These are phyloP conservation scores for Eragrostis nindensis DNA, from an alignment of 176 grass and related monocot species.

Conservation along the genomic window DNA sequence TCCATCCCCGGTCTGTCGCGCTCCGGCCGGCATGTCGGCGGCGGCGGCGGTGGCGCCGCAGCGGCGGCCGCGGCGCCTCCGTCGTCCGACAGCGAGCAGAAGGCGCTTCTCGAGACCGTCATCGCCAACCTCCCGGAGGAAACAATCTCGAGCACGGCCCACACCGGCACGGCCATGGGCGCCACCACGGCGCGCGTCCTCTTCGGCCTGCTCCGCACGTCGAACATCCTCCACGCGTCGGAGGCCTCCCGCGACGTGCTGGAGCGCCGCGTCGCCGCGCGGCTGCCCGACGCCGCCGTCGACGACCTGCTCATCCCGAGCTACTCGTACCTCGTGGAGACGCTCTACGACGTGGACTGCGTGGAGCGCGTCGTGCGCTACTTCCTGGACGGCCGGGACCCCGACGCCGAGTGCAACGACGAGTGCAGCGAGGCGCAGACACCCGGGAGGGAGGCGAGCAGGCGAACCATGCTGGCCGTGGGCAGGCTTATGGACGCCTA, in stretches of 20 bases:
- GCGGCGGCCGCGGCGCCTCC: background rate
- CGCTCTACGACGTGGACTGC: constrained; percentile 97
- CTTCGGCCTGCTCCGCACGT: constrained; percentile 87
- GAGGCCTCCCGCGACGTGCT: constrained; percentile 65
- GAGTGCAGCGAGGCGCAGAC: constrained; percentile 49
- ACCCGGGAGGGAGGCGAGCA: constrained; percentile 34
- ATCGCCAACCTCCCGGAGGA: constrained; percentile 87
- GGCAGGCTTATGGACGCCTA: constrained; percentile 85
- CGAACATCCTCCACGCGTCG: constrained; percentile 79
- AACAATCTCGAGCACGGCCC: constrained; percentile 56
- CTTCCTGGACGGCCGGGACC: constrained; percentile 65
- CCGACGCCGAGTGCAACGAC: constrained; percentile 23
- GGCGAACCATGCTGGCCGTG: constrained; percentile 51
- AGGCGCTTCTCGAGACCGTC: constrained; percentile 83
- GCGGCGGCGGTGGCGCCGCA: background rate
- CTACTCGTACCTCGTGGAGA: constrained; percentile 95
- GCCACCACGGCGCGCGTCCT: constrained; percentile 74
- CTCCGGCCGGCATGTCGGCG: constrained; percentile 53
- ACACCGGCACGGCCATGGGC: constrained; percentile 57
- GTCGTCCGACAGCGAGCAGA: constrained; percentile 67
- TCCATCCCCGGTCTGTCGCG: constrained; percentile 89
- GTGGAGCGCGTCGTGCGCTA: constrained; percentile 73
- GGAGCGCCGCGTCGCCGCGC: constrained; percentile 74
- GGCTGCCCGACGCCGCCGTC: constrained; percentile 66
- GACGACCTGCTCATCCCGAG: constrained; percentile 95